Evolutionary conservation across 257 asterid genomes (phyloP), one percentile per base, ranked within the genome.

Genomic region (Lycium barbarum): DNA sequence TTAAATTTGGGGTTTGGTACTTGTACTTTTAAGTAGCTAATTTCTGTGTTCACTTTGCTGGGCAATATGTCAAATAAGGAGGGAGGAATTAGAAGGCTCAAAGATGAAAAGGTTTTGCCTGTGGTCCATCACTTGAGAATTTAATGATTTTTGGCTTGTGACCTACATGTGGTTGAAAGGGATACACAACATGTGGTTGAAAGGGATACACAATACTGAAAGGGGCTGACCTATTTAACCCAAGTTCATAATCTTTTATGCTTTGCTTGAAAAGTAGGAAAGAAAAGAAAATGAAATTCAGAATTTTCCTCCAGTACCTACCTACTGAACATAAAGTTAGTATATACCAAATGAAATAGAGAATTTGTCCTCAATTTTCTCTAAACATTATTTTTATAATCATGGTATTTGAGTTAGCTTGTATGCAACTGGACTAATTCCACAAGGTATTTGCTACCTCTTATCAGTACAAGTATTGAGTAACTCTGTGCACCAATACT

Each of bases 1-100:
- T 43, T 72, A 72, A 72, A 35, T 71, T 72, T 72, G 9, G 57
- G 35, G n/a, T 33, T 70, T 72, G n/a, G 36, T 43, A 67, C 49
- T 13, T 67, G 33, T 18, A 61, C 33, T 49, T 47, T 11, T 12
- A 20, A 43, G 61, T 73, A 0, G 81, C 10, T 47, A 74, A 22
- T 74, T 47, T 74, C 58, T 74, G 13, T 49, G 53, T 47, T 22
- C 61, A 20, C 81, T 22, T 74, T 22, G 62, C n/a, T 22, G 12
- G 45, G 14, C 45, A 14, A 74, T 49, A 20, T 49, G 45, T 74
- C 22, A 74, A 74, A 22, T 47, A 74, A 13, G 47, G 73, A 33
- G 47, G 73, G 20, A 66, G 73, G 20, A 33, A 67, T 13, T 67
- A 11, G 9, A 65, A 73, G 59, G 59, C 40, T 20, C 12, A 43